phyloP scores from a whole-genome alignment of 805 yeast species.

The Pichia nanzhaoensis region DNA sequence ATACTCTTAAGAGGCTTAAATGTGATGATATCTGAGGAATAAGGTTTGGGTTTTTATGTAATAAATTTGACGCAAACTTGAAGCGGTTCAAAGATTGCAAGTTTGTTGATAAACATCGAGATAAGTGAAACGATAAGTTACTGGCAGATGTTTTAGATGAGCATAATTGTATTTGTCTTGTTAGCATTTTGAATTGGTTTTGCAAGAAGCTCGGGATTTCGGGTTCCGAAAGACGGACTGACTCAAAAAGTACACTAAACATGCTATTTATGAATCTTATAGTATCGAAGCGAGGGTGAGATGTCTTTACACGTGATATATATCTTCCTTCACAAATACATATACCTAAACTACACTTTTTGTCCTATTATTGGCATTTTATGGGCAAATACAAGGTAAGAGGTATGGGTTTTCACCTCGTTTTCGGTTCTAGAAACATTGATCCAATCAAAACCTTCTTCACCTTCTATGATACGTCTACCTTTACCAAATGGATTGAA shows the following conservation, averaged over 20 bases:
- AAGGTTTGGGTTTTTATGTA: neutral
- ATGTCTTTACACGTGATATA: too few species aligned
- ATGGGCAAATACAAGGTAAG: conserved; percentile 86
- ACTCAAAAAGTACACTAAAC: too few species aligned
- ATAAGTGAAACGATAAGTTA: too few species aligned
- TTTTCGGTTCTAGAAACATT: conserved; percentile 77
- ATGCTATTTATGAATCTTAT: too few species aligned
- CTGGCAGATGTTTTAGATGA: too few species aligned
- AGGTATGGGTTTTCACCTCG: conserved; percentile 90
- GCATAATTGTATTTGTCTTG: neutral
- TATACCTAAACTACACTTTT: too few species aligned
- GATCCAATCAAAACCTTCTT: conserved; percentile 68
- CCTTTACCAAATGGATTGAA: conserved; percentile 95
- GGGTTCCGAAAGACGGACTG: too few species aligned
- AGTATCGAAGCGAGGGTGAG: too few species aligned
- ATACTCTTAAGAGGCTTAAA: neutral
- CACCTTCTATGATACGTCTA: conserved; percentile 79
- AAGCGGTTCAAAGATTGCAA: neutral
- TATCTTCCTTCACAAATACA: too few species aligned
- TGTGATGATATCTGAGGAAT: neutral
- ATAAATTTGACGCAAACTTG: neutral
- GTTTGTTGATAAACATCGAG: neutral
- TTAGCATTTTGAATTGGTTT: neutral
- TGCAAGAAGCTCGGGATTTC: neutral
- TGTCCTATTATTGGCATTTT: conserved; percentile 21